A percentile compares a stretch with the other conserved stretches of the same genome.
Evolutionary conservation across 768 basidiomycete genomes (phyloP).

Genomic region (Russula brevipes): DNA sequence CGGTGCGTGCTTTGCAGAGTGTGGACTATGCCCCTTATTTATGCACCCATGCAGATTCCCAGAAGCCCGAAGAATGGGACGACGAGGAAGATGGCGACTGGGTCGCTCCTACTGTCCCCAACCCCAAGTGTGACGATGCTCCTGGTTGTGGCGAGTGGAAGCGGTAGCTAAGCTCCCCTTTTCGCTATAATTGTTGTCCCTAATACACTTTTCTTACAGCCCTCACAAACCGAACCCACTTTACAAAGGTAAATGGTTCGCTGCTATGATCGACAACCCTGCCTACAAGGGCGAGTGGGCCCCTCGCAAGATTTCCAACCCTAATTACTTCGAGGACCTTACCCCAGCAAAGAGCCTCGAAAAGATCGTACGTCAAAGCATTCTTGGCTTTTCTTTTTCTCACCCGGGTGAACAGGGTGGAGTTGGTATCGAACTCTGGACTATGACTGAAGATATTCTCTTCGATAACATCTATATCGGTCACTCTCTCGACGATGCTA

Average conservation of each 20-base stretch:
- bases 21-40: background rate
- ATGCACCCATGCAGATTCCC: constrained; percentile 47
- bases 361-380: constrained; percentile 63
- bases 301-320: constrained; percentile 87
- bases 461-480: constrained; percentile 95
- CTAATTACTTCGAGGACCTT: constrained; percentile 83
- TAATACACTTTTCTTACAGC: constrained; percentile 33
- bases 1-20: constrained; percentile 38
- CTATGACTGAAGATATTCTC: constrained; percentile 94
- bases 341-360: constrained; percentile 75
- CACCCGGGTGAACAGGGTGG: constrained; percentile 53
- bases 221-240: constrained; percentile 86
- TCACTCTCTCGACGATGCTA: constrained; percentile 82
- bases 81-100: constrained; percentile 99
- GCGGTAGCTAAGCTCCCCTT: constrained; percentile 40
- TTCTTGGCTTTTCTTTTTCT: background rate
- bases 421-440: constrained; percentile 98
- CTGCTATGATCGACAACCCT: constrained; percentile 94
- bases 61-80: constrained; percentile 99
- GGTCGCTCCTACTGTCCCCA: constrained; percentile 83
- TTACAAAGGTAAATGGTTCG: constrained; percentile 98
- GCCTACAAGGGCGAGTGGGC: constrained; percentile 95
- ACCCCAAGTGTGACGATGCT: constrained; percentile 86
- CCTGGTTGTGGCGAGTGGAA: constrained; percentile 97
- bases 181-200: background rate